A percentile compares a stretch with the other conserved stretches of the same genome.
Evolutionary conservation across 1,284 basidiomycete genomes (phyloP).

Genomic region (Ganoderma meredithae): DNA sequence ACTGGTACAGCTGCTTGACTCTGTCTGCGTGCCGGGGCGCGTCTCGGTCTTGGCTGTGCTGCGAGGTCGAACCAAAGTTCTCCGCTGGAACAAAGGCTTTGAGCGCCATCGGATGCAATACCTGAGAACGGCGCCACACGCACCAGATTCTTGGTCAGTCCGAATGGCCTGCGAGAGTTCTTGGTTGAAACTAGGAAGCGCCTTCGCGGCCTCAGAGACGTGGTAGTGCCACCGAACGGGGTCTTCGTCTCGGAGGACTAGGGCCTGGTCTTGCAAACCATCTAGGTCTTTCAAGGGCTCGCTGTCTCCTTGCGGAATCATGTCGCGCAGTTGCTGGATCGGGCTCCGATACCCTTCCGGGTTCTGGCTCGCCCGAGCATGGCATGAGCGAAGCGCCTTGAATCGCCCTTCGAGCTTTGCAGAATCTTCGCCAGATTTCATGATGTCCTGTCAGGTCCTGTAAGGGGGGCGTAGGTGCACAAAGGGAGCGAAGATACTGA

Average conservation of each 20-base stretch:
- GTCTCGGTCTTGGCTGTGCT: conserved; percentile 10
- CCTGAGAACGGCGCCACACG: not conserved
- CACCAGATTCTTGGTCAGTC: conserved; percentile 17
- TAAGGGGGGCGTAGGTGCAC: not conserved
- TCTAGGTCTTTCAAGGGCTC: not conserved
- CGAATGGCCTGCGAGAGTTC: conserved; percentile 24
- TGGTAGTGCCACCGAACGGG: conserved; percentile 20
- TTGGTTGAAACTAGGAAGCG: conserved; percentile 25
- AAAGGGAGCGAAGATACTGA: not conserved
- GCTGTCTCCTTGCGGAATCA: conserved; percentile 23
- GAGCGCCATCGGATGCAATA: not conserved
- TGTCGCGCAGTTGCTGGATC: conserved; percentile 27
- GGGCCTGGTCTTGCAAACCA: conserved; percentile 22
- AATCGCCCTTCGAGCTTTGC: conserved; percentile 21
- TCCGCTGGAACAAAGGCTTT: conserved; percentile 3
- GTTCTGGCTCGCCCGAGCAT: not conserved
- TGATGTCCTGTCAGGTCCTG: conserved; percentile 27
- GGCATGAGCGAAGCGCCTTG: conserved; percentile 2
- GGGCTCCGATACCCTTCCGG: conserved; percentile 16
- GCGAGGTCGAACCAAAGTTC: not conserved
- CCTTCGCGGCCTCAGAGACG: conserved; percentile 20
- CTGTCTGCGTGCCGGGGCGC: conserved; percentile 18
- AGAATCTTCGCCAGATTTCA: conserved; percentile 33
- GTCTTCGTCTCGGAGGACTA: conserved; percentile 25
- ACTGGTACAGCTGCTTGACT: conserved; percentile 24